A percentile compares a stretch with the other conserved stretches of the same genome.
phyloP scores from a whole-genome alignment of 2,329 filamentous ascomycete species.

The Aspergillus arachidicola region DNA sequence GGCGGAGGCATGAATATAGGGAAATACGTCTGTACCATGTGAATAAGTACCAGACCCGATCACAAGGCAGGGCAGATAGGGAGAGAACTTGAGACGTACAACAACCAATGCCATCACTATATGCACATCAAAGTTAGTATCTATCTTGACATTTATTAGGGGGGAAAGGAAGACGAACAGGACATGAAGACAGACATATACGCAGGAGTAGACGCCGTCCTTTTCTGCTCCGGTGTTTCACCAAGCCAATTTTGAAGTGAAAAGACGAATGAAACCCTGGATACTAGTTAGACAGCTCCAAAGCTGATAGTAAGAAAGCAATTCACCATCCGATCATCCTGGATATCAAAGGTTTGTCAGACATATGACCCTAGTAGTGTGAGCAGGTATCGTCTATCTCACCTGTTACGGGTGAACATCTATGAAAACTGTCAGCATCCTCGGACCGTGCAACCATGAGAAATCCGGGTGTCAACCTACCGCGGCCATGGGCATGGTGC shows the following conservation, averaged over 20 bases:
- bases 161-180: slow-evolving; percentile 52
- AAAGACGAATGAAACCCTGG: slow-evolving; percentile 51
- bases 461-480: slow-evolving; percentile 46
- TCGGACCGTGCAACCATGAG: not conserved
- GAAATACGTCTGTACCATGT: slow-evolving; percentile 59
- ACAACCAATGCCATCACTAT: slow-evolving; percentile 63
- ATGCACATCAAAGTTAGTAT: slow-evolving; percentile 17
- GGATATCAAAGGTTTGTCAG: slow-evolving; percentile 18
- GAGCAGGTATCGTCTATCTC: slow-evolving; percentile 30
- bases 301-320: not conserved
- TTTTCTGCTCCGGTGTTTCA: slow-evolving; percentile 54
- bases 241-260: slow-evolving; percentile 52
- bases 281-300: slow-evolving; percentile 20
- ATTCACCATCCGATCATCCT: slow-evolving; percentile 67
- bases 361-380: slow-evolving; percentile 11
- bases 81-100: slow-evolving; percentile 36
- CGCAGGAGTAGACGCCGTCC: slow-evolving; percentile 67
- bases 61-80: not conserved
- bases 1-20: slow-evolving; percentile 65
- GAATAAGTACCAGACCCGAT: slow-evolving; percentile 15
- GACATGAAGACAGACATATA: slow-evolving; percentile 80
- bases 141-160: not conserved
- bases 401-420: slow-evolving; percentile 92
- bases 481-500: slow-evolving; percentile 91
- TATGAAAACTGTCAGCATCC: slow-evolving; percentile 34